phyloP scores from a whole-genome alignment of 306 rosid species.

The Sechiopsis laciniata region DNA sequence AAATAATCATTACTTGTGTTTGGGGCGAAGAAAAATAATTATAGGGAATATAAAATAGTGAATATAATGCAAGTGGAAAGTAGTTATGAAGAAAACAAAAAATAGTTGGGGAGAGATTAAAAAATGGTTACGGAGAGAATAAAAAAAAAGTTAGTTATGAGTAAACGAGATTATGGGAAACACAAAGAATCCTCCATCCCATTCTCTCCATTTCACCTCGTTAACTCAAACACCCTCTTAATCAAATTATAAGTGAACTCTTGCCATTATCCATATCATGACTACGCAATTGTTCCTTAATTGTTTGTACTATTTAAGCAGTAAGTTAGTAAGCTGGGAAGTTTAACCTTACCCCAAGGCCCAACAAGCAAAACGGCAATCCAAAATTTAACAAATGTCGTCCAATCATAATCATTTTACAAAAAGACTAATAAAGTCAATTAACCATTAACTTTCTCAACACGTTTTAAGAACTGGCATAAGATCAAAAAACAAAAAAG shows the following conservation, averaged over 20 bases:
- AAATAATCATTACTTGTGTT: too few relatives aligned
- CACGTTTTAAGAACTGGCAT: not conserved
- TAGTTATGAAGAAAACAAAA: too few relatives aligned
- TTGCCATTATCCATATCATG: not conserved
- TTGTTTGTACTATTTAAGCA: not conserved
- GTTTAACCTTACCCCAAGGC: constrained; percentile 13
- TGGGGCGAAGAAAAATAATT: too few relatives aligned
- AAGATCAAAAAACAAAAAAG: not conserved
- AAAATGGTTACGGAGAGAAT: too few relatives aligned
- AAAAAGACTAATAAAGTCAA: not conserved
- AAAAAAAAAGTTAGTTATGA: too few relatives aligned
- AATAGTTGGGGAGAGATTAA: too few relatives aligned
- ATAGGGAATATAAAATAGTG: too few relatives aligned
- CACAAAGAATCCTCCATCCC: too few relatives aligned
- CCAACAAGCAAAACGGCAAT: constrained; percentile 11
- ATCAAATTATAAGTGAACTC: not conserved
- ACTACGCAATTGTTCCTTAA: not conserved
- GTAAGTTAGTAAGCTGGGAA: not conserved
- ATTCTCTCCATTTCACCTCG: too few relatives aligned
- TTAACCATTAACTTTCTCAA: not conserved
- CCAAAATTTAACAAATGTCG: not conserved
- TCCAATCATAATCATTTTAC: not conserved
- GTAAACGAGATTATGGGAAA: too few relatives aligned
- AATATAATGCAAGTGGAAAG: too few relatives aligned
- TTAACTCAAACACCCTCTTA: too few relatives aligned